Conservation (phyloP, 345 rosid species). For the Brassica nigra region DNA sequence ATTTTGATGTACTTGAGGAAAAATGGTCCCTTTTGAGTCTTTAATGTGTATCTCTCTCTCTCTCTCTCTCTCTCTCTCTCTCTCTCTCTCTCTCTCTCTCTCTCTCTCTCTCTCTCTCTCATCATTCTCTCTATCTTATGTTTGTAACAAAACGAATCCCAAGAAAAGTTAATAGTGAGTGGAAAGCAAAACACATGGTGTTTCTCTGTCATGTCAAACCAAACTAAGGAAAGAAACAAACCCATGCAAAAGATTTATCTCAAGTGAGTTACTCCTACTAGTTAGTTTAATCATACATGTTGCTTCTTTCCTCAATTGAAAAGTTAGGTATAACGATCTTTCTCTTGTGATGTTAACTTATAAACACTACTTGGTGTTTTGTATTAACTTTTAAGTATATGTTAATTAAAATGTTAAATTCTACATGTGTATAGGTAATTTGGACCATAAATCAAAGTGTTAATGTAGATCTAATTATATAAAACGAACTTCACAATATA, state of each 20-base stretch:
- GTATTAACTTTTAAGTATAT: neutral
- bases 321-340: neutral
- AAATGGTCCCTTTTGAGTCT: slow-evolving; percentile 38
- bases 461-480: neutral
- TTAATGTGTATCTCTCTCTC: slow-evolving; percentile 31
- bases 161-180: slow-evolving; percentile 34
- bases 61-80: neutral
- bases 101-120: neutral
- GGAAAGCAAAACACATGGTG: slow-evolving; percentile 41
- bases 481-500: neutral
- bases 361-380: neutral
- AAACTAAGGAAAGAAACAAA: slow-evolving; percentile 32
- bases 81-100: neutral
- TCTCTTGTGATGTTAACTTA: neutral
- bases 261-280: slow-evolving; percentile 16
- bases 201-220: slow-evolving; percentile 29
- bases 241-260: slow-evolving; percentile 32
- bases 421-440: neutral
- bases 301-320: neutral
- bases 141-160: slow-evolving; percentile 38
- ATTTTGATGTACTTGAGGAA: slow-evolving; percentile 34
- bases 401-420: neutral
- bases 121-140: neutral
- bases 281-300: neutral
- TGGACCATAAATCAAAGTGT: neutral